Percentiles rank a stretch among this genome's conserved stretches.
Conservation (phyloP, 441 rosid species). For the Monsonia emarginata region DNA sequence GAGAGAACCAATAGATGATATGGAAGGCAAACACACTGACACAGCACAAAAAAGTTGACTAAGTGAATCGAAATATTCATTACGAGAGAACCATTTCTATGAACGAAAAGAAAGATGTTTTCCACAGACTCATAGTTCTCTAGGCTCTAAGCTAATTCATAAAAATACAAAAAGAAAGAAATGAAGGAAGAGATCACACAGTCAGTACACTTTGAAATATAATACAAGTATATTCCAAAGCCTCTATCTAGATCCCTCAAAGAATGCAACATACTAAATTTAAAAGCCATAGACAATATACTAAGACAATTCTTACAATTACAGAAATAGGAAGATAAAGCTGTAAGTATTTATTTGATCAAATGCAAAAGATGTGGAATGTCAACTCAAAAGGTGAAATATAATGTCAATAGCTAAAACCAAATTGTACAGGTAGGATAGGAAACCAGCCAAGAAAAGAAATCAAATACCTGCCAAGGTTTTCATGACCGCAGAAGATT, state of each 20-base stretch:
- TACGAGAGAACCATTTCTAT: neutral
- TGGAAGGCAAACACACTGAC: neutral
- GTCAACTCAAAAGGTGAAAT: neutral
- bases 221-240: neutral
- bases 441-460: slow-evolving; percentile 13
- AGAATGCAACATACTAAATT: neutral
- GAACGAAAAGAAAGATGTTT: too few relatives aligned
- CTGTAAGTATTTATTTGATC: neutral
- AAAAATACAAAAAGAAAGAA: neutral
- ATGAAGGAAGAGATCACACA: too few relatives aligned
- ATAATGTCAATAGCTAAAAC: neutral
- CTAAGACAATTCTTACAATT: neutral
- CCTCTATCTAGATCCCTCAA: neutral
- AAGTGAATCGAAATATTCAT: neutral
- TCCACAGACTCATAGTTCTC: too few relatives aligned
- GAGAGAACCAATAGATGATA: neutral
- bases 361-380: neutral
- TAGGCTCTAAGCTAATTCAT: too few relatives aligned
- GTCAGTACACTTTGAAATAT: too few relatives aligned
- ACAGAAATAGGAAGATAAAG: neutral
- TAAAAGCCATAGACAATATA: neutral
- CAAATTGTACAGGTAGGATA: slow-evolving; percentile 7
- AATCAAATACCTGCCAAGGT: slow-evolving; percentile 68
- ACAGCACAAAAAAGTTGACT: neutral
- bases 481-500: slow-evolving; percentile 78